These are phyloP conservation scores for Pelargonium nanum DNA, from an alignment of 345 rosid species.

Conservation along the genomic window DNA sequence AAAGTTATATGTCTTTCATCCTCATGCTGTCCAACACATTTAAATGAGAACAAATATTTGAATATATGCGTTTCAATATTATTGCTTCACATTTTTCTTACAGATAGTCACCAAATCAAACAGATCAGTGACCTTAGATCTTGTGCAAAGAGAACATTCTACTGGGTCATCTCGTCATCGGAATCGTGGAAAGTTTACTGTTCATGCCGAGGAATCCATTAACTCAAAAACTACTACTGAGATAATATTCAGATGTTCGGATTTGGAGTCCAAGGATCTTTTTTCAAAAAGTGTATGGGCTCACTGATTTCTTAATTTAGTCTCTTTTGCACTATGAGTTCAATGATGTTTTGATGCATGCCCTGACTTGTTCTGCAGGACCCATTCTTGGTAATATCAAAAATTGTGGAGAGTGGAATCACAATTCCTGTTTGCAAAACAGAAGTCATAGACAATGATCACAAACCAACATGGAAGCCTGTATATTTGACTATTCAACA, in stretches of 20 bases:
- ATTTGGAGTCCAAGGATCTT: slow-evolving; percentile 68
- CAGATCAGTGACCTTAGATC: slow-evolving; percentile 44
- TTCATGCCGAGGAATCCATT: slow-evolving; percentile 80
- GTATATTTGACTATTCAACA: slow-evolving; percentile 68
- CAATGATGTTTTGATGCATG: neutral
- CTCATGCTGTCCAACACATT: neutral
- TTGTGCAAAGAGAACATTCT: slow-evolving; percentile 41
- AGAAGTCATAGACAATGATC: slow-evolving; percentile 72
- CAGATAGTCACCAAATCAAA: slow-evolving; percentile 48
- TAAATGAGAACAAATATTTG: neutral
- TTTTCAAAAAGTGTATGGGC: slow-evolving; percentile 75
- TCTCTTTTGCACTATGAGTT: neutral
- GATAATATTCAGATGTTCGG: slow-evolving; percentile 62
- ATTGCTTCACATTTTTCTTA: neutral
- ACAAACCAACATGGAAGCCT: slow-evolving; percentile 64
- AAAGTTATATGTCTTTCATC: neutral
- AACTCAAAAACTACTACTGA: slow-evolving; percentile 61
- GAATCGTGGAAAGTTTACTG: slow-evolving; percentile 47
- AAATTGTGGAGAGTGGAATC: slow-evolving; percentile 46
- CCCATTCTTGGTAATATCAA: slow-evolving; percentile 82
- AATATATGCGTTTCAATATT: neutral
- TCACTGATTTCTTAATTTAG: neutral
- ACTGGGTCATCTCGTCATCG: slow-evolving; percentile 24
- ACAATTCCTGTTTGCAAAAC: slow-evolving; percentile 80
- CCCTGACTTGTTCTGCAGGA: slow-evolving; percentile 37